A percentile compares a stretch with the other conserved stretches of the same genome.
Evolutionary conservation across 352 stramenopile species (phyloP).

Genomic region (Peronospora destructor): DNA sequence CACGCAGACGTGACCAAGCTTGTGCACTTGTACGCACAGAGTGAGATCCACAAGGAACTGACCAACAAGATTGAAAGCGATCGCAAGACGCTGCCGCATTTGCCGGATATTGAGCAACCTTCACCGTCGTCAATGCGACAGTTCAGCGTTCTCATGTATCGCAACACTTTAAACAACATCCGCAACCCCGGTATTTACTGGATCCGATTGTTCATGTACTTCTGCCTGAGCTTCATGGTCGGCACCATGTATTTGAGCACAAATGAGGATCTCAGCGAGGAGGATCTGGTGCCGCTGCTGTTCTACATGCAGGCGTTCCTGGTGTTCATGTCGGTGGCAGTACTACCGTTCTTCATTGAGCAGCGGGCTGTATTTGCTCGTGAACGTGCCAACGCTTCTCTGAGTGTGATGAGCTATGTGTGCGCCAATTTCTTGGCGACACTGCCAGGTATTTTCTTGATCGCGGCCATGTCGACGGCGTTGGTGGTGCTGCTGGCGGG

Average conservation of each 20-base stretch:
- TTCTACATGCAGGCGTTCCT: slow-evolving; percentile 87
- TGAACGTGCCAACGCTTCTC: slow-evolving; percentile 65
- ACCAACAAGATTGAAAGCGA: slow-evolving; percentile 6
- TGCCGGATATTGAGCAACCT: slow-evolving; percentile 15
- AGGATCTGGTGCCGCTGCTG: slow-evolving; percentile 48
- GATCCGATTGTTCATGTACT: slow-evolving; percentile 66
- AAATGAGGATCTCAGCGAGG: slow-evolving; percentile 34
- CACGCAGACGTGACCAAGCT: slow-evolving; percentile 27
- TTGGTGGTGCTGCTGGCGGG: slow-evolving; percentile 44
- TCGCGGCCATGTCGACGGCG: slow-evolving; percentile 50
- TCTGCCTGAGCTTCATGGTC: slow-evolving; percentile 58
- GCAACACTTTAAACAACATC: slow-evolving; percentile 57
- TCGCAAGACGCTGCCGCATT: slow-evolving; percentile 16
- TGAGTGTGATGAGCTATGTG: slow-evolving; percentile 70
- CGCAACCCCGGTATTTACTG: slow-evolving; percentile 66
- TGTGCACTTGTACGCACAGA: slow-evolving; percentile 17
- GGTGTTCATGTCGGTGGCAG: slow-evolving; percentile 85
- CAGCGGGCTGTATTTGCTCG: slow-evolving; percentile 58
- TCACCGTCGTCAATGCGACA: slow-evolving; percentile 30
- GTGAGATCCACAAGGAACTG: slow-evolving; percentile 6
- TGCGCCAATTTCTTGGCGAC: slow-evolving; percentile 59
- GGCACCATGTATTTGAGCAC: slow-evolving; percentile 65
- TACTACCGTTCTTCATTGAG: slow-evolving; percentile 83
- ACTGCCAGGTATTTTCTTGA: slow-evolving; percentile 55
- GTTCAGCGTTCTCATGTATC: slow-evolving; percentile 42